Evolutionary conservation across 768 basidiomycete species (phyloP).

Genomic region (Dentipellis sp.): DNA sequence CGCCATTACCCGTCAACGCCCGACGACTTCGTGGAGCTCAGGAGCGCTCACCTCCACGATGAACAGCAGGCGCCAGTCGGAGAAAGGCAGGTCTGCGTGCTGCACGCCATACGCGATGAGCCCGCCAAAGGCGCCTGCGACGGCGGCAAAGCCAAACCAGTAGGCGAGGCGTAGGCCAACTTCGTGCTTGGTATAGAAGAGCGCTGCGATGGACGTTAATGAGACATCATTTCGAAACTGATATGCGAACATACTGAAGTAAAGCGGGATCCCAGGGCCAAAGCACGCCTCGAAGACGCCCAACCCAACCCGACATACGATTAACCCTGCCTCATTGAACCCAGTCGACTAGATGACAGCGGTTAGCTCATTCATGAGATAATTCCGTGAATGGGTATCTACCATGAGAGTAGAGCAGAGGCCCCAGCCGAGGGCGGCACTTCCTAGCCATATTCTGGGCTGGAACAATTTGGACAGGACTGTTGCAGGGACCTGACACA

Average conservation of each 20-base stretch:
- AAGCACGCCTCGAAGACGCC: constrained; percentile 76
- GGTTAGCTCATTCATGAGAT: too few species aligned
- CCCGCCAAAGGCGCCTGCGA: constrained; percentile 82
- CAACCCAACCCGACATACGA: constrained; percentile 51
- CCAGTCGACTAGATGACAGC: constrained; percentile 39
- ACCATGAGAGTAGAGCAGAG: constrained; percentile 68
- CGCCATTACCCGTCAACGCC: not conserved
- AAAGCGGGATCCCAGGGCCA: constrained; percentile 68
- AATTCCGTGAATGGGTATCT: not conserved
- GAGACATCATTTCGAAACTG: not conserved
- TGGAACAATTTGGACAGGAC: constrained; percentile 58
- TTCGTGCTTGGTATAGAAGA: constrained; percentile 71
- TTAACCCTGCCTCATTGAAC: constrained; percentile 49
- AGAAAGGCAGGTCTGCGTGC: constrained; percentile 38
- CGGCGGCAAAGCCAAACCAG: constrained; percentile 80
- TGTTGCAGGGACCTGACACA: constrained; percentile 61
- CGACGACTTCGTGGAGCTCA: not conserved
- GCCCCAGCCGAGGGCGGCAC: constrained; percentile 65
- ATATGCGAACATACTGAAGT: constrained; percentile 52
- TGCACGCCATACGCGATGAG: constrained; percentile 75
- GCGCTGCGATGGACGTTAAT: constrained; percentile 31
- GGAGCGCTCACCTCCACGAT: constrained; percentile 51
- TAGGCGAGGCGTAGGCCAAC: constrained; percentile 69
- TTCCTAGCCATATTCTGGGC: constrained; percentile 60
- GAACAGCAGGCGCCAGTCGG: constrained; percentile 58